phyloP scores from a whole-genome alignment of 1,284 basidiomycete genomes.

The Anthracocystis panici-leucophaei region DNA sequence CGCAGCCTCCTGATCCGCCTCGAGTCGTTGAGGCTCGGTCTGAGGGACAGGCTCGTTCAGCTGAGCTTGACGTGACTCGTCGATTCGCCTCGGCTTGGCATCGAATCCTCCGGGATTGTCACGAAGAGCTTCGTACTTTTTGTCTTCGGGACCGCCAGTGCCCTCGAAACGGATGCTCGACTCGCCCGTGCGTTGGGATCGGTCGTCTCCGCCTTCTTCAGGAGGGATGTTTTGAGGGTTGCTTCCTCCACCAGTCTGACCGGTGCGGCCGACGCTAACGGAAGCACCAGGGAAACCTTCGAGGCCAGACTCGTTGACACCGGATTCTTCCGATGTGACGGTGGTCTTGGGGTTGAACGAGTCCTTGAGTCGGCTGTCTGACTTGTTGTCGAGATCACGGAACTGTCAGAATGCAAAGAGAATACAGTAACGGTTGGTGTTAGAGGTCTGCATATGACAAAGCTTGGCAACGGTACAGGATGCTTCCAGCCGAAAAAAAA shows the following conservation, averaged over 20 bases:
- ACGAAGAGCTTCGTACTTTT: conserved; percentile 50
- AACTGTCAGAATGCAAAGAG: conserved; percentile 19
- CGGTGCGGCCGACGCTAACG: conserved; percentile 51
- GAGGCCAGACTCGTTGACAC: conserved; percentile 59
- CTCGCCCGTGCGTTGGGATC: conserved; percentile 50
- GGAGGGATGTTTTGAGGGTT: conserved; percentile 60
- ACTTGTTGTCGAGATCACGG: conserved; percentile 48
- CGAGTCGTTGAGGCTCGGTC: conserved; percentile 56
- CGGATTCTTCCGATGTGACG: conserved; percentile 51
- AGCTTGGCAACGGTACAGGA: no score
- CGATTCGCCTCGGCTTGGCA: conserved; percentile 38
- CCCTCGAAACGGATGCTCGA: conserved; percentile 58
- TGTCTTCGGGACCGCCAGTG: conserved; percentile 57
- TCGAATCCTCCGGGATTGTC: conserved; percentile 58
- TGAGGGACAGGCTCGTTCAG: conserved; percentile 52
- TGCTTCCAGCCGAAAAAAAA: not conserved
- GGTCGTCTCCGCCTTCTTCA: conserved; percentile 57
- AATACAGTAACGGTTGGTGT: no score
- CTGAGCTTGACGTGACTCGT: conserved; percentile 45
- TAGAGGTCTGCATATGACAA: not conserved
- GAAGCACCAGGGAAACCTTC: conserved; percentile 51
- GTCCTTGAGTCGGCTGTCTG: conserved; percentile 46
- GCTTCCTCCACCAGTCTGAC: conserved; percentile 59
- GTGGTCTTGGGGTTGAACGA: conserved; percentile 55
- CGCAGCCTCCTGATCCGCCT: conserved; percentile 50